A percentile compares a stretch with the other conserved stretches of the same genome.
Evolutionary conservation across 2,329 filamentous ascomycete genomes (phyloP).

Genomic region (Pseudocercospora fijiensis): DNA sequence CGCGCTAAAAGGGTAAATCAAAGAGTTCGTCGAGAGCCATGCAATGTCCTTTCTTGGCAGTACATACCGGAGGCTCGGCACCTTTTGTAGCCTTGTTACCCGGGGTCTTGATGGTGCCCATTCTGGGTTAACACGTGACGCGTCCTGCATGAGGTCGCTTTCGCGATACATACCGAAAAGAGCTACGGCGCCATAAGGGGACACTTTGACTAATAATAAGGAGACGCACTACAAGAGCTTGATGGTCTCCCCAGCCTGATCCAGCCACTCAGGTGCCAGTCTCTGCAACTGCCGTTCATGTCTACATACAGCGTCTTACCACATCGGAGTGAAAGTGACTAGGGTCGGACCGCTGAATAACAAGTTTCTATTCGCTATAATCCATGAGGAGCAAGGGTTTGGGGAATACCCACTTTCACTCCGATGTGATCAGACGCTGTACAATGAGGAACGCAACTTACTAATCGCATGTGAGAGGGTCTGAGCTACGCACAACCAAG

Average conservation of each 20-base stretch:
- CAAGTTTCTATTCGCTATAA: too few species aligned
- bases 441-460: neutral
- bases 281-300: neutral
- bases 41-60: neutral
- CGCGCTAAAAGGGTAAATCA: neutral
- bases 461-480: neutral
- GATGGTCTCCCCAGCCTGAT: neutral
- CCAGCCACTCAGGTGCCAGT: neutral
- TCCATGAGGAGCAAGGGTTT: too few species aligned
- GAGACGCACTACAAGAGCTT: neutral
- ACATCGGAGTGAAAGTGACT: too few species aligned
- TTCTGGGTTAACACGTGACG: too few species aligned
- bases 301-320: too few species aligned
- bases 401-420: too few species aligned
- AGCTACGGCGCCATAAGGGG: neutral
- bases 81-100: constrained; percentile 1
- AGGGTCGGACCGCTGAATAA: too few species aligned
- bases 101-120: too few species aligned
- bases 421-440: too few species aligned
- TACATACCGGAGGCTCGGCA: constrained; percentile 1
- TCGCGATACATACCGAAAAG: neutral
- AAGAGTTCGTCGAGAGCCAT: neutral
- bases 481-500: neutral
- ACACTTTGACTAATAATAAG: neutral
- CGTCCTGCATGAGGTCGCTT: neutral